phyloP scores from a whole-genome alignment of 768 basidiomycete genomes.

The Hypholoma sublateritium region DNA sequence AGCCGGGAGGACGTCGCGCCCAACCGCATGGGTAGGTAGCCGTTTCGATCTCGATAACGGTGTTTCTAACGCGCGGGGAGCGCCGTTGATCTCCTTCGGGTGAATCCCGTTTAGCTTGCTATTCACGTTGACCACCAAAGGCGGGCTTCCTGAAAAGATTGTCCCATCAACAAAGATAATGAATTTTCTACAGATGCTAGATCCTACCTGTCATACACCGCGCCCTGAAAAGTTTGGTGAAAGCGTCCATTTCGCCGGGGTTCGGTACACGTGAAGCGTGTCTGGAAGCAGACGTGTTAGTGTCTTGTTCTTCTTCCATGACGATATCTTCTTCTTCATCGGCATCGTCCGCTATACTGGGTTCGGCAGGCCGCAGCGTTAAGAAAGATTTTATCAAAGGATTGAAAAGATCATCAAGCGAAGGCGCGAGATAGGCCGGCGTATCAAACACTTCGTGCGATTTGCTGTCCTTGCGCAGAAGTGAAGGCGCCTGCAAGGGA shows the following conservation, averaged over 20 bases:
- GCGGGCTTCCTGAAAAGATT: slow-evolving; percentile 2
- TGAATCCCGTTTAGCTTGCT: slow-evolving; percentile 11
- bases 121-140: slow-evolving; percentile 14
- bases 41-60: slow-evolving; percentile 3
- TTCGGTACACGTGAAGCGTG: slow-evolving; percentile 36
- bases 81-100: slow-evolving; percentile 4
- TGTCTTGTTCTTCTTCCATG: slow-evolving; percentile 42
- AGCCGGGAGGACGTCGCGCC: background rate
- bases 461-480: slow-evolving; percentile 8
- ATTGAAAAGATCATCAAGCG: slow-evolving; percentile 71
- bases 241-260: slow-evolving; percentile 54
- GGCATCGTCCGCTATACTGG: slow-evolving; percentile 5
- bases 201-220: slow-evolving; percentile 42
- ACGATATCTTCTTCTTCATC: slow-evolving; percentile 40
- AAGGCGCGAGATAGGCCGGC: slow-evolving; percentile 77
- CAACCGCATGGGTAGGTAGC: slow-evolving; percentile 1
- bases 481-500: background rate
- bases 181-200: background rate
- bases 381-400: slow-evolving; percentile 42
- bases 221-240: slow-evolving; percentile 64
- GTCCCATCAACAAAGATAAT: background rate
- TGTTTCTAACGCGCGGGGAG: background rate
- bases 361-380: slow-evolving; percentile 21
- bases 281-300: slow-evolving; percentile 11
- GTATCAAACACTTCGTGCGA: slow-evolving; percentile 55